phyloP scores from a whole-genome alignment of 1,284 basidiomycete genomes.

The Apiotrichum laibachii region DNA sequence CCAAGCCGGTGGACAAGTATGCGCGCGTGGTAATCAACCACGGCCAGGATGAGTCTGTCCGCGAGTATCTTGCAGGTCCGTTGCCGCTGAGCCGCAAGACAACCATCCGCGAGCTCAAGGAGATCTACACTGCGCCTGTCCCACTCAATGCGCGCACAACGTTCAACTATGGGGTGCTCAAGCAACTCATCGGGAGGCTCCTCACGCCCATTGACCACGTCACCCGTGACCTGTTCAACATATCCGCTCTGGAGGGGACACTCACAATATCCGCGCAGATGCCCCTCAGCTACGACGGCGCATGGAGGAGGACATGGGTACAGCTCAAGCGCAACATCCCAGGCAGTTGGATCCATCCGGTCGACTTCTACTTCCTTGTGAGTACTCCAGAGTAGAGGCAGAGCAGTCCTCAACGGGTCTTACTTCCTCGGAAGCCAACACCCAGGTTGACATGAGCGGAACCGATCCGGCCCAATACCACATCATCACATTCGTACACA shows the following conservation, averaged over 20 bases:
- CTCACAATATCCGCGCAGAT: constrained; percentile 54
- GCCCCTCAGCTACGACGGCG: constrained; percentile 62
- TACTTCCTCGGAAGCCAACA: constrained; percentile 43
- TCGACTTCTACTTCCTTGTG: constrained; percentile 53
- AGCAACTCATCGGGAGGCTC: constrained; percentile 36
- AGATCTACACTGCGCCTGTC: constrained; percentile 28
- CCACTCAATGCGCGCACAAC: constrained; percentile 23
- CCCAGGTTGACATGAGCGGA: constrained; percentile 61
- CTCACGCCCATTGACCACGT: constrained; percentile 19
- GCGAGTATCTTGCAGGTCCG: constrained; percentile 44
- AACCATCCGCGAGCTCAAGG: constrained; percentile 18
- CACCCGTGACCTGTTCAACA: constrained; percentile 50
- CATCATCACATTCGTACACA: constrained; percentile 59
- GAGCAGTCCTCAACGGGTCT: neutral
- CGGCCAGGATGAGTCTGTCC: constrained; percentile 37
- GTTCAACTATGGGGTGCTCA: constrained; percentile 45
- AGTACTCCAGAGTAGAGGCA: neutral
- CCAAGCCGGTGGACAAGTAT: constrained; percentile 26
- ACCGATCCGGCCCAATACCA: constrained; percentile 59
- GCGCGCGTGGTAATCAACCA: constrained; percentile 58
- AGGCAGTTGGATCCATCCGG: constrained; percentile 56
- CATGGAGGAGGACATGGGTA: constrained; percentile 54
- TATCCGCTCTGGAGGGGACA: constrained; percentile 56
- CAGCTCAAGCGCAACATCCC: constrained; percentile 24
- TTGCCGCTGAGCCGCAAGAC: constrained; percentile 31